These are phyloP conservation scores for Lentinula raphanica DNA, from an alignment of 768 basidiomycete species.

Conservation along the genomic window DNA sequence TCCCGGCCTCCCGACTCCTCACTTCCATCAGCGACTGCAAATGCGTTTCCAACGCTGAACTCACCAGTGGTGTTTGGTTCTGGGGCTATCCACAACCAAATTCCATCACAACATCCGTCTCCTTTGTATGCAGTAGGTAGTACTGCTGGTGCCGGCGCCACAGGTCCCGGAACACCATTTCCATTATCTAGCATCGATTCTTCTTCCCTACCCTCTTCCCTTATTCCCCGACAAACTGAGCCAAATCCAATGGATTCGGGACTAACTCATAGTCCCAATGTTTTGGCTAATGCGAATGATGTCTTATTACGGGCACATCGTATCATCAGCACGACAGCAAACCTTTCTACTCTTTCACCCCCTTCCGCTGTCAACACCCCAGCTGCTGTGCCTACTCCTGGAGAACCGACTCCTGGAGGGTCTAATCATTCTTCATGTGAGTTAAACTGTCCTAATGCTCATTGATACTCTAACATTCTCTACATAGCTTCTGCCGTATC, in stretches of 20 bases:
- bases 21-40: background rate
- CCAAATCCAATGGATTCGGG: background rate
- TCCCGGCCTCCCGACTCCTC: background rate
- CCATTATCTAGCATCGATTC: background rate
- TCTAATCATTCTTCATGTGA: background rate
- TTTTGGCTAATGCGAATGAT: background rate
- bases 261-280: background rate
- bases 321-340: background rate
- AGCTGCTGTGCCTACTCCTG: constrained; percentile 13
- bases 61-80: background rate
- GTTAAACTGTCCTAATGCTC: background rate
- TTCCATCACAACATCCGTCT: background rate
- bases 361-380: constrained; percentile 14
- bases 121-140: background rate
- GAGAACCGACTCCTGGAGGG: background rate
- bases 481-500: background rate
- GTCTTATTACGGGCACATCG: background rate
- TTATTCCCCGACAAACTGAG: too few species aligned
- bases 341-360: constrained; percentile 1
- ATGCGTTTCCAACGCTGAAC: background rate
- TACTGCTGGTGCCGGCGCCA: background rate
- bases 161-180: background rate
- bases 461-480: too few species aligned
- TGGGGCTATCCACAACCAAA: background rate
- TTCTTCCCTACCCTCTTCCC: background rate